Percentiles rank a stretch among this genome's conserved stretches.
Conservation (phyloP, 306 rosid genomes). For the Datisca glomerata region DNA sequence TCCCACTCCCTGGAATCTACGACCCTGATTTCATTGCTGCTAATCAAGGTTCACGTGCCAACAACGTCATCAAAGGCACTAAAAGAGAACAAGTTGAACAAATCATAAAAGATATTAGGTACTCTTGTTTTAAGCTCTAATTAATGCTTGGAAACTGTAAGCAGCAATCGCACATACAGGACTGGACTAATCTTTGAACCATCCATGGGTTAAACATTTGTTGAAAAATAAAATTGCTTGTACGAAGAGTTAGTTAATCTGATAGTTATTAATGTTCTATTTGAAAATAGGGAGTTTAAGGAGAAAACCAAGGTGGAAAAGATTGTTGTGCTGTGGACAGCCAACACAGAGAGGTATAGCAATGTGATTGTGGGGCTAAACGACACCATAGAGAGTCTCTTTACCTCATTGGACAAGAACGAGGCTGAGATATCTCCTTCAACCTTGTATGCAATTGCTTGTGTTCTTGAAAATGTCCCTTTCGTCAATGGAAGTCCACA, state of each 20-base stretch:
- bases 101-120: conserved; percentile 76
- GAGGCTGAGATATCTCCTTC: conserved; percentile 98
- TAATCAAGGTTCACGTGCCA: conserved; percentile 81
- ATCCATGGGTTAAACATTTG: background rate
- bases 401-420: conserved; percentile 69
- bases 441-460: conserved; percentile 76
- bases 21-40: conserved; percentile 96
- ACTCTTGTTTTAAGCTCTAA: no score
- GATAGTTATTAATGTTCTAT: conserved; percentile 4
- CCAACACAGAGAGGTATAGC: conserved; percentile 97
- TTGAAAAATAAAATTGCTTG: background rate
- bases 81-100: conserved; percentile 76
- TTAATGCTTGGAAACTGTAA: no score
- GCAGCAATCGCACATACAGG: background rate
- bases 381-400: conserved; percentile 66
- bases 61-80: conserved; percentile 80
- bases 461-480: conserved; percentile 72
- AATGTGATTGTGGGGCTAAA: conserved; percentile 74
- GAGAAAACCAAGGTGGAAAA: conserved; percentile 70
- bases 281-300: conserved; percentile 63
- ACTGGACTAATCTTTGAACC: background rate
- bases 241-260: background rate
- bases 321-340: conserved; percentile 96
- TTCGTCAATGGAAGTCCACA: conserved; percentile 99
- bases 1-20: conserved; percentile 91